Base-by-base conservation (phyloP, 192 early-diverging fungal species). In the Funneliformis mosseae region DNA sequence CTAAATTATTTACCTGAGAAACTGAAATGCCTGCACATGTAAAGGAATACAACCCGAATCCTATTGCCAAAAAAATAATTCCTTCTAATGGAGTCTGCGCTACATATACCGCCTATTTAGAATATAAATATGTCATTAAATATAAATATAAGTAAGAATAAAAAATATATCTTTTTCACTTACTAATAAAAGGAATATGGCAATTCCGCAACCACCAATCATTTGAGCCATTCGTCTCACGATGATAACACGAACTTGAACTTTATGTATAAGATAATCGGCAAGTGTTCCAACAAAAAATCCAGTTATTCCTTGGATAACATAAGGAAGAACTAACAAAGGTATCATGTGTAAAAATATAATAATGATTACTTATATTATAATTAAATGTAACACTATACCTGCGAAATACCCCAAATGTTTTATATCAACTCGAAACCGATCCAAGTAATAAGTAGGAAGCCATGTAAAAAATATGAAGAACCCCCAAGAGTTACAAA, bases 391-490 rank as follows among this genome's bases (percentile, higher is more conserved):
- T 48, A 63, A 28, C 39, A 55, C 33, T 38, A 43, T 81, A 85
- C 84, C 84, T 45, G 85, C 45, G 45, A 68, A 83, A 45, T 82
- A 86, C 5, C 85, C 85, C 67, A 86, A 81, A 59, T 82, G 82
- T 43, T 83, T 81, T 0, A 83, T 77, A 63, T 86, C 85, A 21
- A 82, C 83, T 5, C 78, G 81, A 33, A 82, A 86, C n/a, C 59
- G 80, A 23, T 86, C 85, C 7, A 83, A 72, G 43, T 82, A 86
- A 46, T 83, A 86, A 10, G 85, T 83, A 25, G 85, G 85, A 8
- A 83, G 9, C 85, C 85, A 86, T 1, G 78, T 83, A 45, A 83
- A 81, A 60, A 83, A 77, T 11, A 86, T 66, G 74, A 83, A 86
- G 55, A 83, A 86, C 14, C 85, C 85, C 3, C 76, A 62, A 8